Evolutionary conservation across 2,329 filamentous ascomycete species (phyloP).

Genomic region (Penicillium sp.): DNA sequence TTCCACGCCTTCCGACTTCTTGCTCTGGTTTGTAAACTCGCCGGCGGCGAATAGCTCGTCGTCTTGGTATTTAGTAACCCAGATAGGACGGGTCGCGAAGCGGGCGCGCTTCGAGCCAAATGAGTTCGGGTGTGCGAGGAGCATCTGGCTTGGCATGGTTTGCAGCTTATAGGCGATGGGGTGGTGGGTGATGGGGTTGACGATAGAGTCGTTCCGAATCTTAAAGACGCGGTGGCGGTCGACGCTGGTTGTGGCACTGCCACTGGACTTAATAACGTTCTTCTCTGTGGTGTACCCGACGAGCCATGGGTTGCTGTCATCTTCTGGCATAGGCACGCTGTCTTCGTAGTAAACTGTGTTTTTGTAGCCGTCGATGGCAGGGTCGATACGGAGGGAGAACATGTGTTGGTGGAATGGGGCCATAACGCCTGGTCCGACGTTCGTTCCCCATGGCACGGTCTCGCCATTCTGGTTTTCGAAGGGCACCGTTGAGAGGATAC

Average conservation of each 20-base stretch:
- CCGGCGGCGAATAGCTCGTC: constrained; percentile 55
- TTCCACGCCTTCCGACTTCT: constrained; percentile 55
- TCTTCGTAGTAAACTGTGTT: constrained; percentile 60
- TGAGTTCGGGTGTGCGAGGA: constrained; percentile 49
- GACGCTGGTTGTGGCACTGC: constrained; percentile 55
- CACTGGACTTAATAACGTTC: constrained; percentile 49
- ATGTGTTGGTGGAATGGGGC: constrained; percentile 74
- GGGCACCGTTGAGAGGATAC: constrained; percentile 66
- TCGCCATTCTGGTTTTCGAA: constrained; percentile 62
- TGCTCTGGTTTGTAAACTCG: constrained; percentile 54
- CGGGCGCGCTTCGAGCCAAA: constrained; percentile 49
- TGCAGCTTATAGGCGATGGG: constrained; percentile 53
- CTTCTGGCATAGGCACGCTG: constrained; percentile 52
- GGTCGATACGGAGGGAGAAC: constrained; percentile 67
- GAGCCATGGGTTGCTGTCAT: constrained; percentile 60
- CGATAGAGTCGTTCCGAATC: constrained; percentile 50
- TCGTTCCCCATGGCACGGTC: constrained; percentile 66
- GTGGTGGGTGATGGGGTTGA: constrained; percentile 49
- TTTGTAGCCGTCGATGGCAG: constrained; percentile 57
- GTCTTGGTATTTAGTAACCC: constrained; percentile 56
- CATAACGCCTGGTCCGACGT: constrained; percentile 68
- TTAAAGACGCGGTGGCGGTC: constrained; percentile 53
- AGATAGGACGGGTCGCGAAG: constrained; percentile 56
- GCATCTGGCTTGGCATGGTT: constrained; percentile 50
- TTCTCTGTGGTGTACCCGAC: constrained; percentile 62